A percentile compares a stretch with the other conserved stretches of the same genome.
Conservation (phyloP, 176 grass and related monocot genomes). For the Elymus sibiricus region DNA sequence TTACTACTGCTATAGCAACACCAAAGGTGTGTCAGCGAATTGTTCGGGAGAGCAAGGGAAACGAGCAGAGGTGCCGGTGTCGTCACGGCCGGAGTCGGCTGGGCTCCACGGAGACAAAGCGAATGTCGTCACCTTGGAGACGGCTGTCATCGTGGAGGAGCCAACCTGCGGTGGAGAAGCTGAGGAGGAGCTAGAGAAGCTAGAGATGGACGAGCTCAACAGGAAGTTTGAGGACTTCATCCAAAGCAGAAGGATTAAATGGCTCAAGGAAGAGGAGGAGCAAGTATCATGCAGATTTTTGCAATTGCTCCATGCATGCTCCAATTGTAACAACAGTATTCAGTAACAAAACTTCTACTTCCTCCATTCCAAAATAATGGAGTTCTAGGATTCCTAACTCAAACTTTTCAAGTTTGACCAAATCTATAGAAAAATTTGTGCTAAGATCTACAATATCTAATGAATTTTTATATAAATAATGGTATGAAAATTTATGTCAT, state of each 20-base stretch:
- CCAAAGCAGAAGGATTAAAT: slow-evolving; percentile 2
- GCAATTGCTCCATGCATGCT: no score
- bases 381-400: no score
- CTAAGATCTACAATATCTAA: no score
- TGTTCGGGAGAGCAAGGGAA: not conserved
- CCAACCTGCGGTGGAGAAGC: not conserved
- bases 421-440: no score
- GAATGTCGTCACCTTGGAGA: not conserved
- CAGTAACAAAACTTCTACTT: no score
- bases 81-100: not conserved
- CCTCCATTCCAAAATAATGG: no score
- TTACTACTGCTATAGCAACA: not conserved
- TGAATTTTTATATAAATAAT: no score
- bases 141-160: not conserved
- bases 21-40: not conserved
- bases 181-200: not conserved
- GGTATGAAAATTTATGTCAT: no score
- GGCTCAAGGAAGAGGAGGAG: slow-evolving; percentile 10
- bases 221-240: slow-evolving; percentile 42
- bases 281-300: no score
- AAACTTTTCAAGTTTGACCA: no score
- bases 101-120: not conserved
- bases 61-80: not conserved
- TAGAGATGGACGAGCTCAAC: slow-evolving; percentile 35
- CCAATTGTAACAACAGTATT: no score